These are phyloP conservation scores for Fusarium concolor DNA, from an alignment of 2,329 filamentous ascomycete genomes.

Conservation along the genomic window DNA sequence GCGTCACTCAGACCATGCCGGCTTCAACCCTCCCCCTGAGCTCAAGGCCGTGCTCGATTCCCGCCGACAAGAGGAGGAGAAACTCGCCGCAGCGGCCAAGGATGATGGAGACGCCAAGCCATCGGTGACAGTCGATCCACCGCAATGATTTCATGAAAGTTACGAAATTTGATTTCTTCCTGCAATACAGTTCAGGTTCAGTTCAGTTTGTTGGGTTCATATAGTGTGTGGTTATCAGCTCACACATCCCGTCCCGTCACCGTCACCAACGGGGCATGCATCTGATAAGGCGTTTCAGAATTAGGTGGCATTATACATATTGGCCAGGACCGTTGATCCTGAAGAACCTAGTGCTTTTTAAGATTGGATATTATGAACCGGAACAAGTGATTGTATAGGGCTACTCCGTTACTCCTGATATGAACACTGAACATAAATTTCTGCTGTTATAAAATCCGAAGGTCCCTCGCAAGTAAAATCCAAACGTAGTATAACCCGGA, in stretches of 20 bases:
- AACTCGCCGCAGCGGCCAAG: constrained; percentile 37
- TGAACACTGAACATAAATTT: neutral
- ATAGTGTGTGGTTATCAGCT: constrained; percentile 25
- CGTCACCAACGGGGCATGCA: constrained; percentile 39
- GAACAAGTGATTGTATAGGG: constrained; percentile 2
- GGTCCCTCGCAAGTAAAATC: neutral
- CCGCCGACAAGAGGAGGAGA: constrained; percentile 61
- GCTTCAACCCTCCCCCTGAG: constrained; percentile 76
- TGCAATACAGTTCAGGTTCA: constrained; percentile 6
- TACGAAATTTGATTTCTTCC: constrained; percentile 26
- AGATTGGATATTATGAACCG: constrained; percentile 11
- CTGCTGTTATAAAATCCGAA: neutral
- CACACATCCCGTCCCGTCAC: constrained; percentile 14
- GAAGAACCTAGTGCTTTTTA: constrained; percentile 14
- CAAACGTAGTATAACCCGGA: neutral
- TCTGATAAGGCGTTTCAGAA: constrained; percentile 48
- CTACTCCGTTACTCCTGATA: neutral
- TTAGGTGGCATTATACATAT: constrained; percentile 35
- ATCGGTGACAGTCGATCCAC: constrained; percentile 43
- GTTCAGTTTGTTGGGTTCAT: constrained; percentile 15
- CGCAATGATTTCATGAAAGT: constrained; percentile 43
- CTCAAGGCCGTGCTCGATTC: constrained; percentile 69
- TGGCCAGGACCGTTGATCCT: constrained; percentile 30
- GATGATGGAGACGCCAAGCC: constrained; percentile 43
- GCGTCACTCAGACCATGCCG: constrained; percentile 87